phyloP scores from a whole-genome alignment of 2,329 filamentous ascomycete species.

The Colletotrichum magnum region DNA sequence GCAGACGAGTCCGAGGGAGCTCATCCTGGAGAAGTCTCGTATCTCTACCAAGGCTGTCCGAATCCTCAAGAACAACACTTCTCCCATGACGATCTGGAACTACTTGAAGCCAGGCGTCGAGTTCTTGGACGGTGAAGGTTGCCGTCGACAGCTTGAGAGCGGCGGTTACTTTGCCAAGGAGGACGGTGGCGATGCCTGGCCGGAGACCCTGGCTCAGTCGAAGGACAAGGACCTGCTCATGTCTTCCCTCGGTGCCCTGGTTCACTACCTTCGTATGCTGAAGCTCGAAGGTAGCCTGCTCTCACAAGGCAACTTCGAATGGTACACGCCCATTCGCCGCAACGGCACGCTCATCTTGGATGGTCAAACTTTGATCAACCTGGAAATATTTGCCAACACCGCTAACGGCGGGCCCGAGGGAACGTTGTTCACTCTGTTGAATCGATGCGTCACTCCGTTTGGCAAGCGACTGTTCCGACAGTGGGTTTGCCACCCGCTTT shows the following conservation, averaged over 20 bases:
- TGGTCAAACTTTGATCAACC: slow-evolving; percentile 95
- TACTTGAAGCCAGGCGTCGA: slow-evolving; percentile 88
- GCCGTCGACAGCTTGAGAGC: slow-evolving; percentile 84
- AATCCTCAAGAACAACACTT: slow-evolving; percentile 96
- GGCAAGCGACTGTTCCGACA: slow-evolving; percentile 96
- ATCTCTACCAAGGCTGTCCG: slow-evolving; percentile 91
- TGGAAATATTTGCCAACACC: slow-evolving; percentile 96
- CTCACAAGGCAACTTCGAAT: slow-evolving; percentile 90
- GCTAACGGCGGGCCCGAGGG: slow-evolving; percentile 88
- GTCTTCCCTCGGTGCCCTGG: slow-evolving; percentile 90
- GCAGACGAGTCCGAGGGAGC: slow-evolving; percentile 88
- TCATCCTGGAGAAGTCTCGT: slow-evolving; percentile 88
- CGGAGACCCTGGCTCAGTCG: slow-evolving; percentile 78
- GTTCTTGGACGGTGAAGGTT: slow-evolving; percentile 90
- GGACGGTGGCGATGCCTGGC: slow-evolving; percentile 76
- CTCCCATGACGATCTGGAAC: slow-evolving; percentile 95
- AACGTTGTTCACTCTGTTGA: slow-evolving; percentile 90
- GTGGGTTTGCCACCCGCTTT: slow-evolving; percentile 97
- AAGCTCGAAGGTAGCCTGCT: slow-evolving; percentile 92
- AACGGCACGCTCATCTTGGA: slow-evolving; percentile 95
- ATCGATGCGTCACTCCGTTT: slow-evolving; percentile 95
- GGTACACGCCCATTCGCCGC: slow-evolving; percentile 91
- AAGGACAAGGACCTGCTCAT: slow-evolving; percentile 86
- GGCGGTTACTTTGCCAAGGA: slow-evolving; percentile 82
- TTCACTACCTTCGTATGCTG: slow-evolving; percentile 87